Evolutionary conservation across 805 yeast genomes (phyloP), one percentile per base, ranked within the genome.

Genomic region (Starmerella gropengiesseri): DNA sequence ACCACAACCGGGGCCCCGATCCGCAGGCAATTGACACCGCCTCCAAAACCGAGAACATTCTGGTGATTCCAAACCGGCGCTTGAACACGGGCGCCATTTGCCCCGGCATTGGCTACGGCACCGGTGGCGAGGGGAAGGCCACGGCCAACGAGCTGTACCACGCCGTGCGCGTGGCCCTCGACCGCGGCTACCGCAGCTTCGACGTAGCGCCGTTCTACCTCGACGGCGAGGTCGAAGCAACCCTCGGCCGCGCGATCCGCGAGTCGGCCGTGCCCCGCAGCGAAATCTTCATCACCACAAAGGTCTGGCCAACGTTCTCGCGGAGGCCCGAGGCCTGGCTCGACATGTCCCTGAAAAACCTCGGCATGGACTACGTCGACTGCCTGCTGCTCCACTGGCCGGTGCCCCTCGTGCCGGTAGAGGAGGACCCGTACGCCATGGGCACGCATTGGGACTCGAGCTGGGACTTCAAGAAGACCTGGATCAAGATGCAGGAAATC

Each of bases 301-400:
- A 81, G 58, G 65, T 81, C 4, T 60, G 61, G 59, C 55, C 64
- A 14, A 53, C 66, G 23, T 60, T 51, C 53, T 60, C 60, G 43
- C 51, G 50, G 36, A 46, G 60, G 18, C 77, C 77, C 11, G 71
- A 56, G 27, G 63, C 57, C 17, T 81, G 80, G 9, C 61, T 82
- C 31, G 69, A 74, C 9, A 64, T 62, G 38, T 78, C 87, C 6
- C 66, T 83, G 55, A 54, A 68, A 52, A 74, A 77, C 55, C 66
- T 83, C 48, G 77, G 77, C 0, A 56, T 81, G 52, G 89, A 79
- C 39, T 84, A 84, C 55, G 79, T 84, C 41, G 94, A 84, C 58
- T 64, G 84, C 46, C 77, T 77, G 58, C 68, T 84, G 56, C 70
- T 83, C 59, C 94, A 84, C 62, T 84, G 93, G 93, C 94, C 94